A percentile compares a stretch with the other conserved stretches of the same genome.
Conservation (phyloP, 345 rosid genomes). For the Lepidium africanum region DNA sequence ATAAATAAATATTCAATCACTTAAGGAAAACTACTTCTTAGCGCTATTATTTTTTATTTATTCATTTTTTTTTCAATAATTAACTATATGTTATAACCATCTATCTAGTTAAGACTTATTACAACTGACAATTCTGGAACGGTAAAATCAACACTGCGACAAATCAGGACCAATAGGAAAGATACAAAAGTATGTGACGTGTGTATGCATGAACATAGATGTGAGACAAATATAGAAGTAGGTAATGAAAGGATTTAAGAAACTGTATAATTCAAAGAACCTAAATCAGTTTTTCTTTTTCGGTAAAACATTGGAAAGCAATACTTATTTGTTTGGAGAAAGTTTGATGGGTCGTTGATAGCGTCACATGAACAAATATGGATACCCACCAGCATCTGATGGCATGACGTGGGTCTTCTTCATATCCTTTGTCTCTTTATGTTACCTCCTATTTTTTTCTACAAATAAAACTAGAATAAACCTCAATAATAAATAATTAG, state of each 20-base stretch:
- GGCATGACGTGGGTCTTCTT: constrained; percentile 19
- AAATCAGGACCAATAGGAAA: neutral
- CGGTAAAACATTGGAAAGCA: neutral
- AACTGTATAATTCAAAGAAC: constrained; percentile 13
- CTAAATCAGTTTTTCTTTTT: neutral
- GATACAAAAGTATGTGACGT: constrained; percentile 19
- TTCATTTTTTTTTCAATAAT: neutral
- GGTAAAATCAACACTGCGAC: neutral
- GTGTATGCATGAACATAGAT: constrained; percentile 15
- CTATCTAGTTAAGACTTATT: neutral
- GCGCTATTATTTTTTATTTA: no score
- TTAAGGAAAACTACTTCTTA: no score
- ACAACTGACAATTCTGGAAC: neutral
- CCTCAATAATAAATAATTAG: neutral
- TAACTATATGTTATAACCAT: neutral
- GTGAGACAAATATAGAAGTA: constrained; percentile 27
- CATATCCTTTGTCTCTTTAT: constrained; percentile 19
- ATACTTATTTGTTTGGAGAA: neutral
- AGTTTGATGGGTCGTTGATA: constrained; percentile 29
- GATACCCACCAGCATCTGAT: constrained; percentile 31
- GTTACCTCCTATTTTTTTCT: constrained; percentile 12
- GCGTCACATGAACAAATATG: constrained; percentile 32
- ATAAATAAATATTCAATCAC: no score
- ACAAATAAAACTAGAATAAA: neutral
- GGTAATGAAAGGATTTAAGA: neutral